These are phyloP conservation scores for Myrica gale DNA, from an alignment of 306 rosid genomes.

Conservation along the genomic window DNA sequence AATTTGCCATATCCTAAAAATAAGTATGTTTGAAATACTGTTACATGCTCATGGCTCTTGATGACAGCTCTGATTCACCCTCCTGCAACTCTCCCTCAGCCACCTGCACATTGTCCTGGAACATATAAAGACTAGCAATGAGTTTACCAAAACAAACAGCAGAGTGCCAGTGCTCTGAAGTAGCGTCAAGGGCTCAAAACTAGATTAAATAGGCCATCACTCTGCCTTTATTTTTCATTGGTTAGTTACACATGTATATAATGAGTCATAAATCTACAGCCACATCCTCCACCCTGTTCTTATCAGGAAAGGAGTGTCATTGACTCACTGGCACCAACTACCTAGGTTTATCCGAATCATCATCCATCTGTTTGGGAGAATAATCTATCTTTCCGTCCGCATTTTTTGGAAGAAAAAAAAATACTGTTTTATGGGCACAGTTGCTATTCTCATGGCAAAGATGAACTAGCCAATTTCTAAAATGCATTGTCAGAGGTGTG, in stretches of 20 bases:
- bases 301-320: not conserved
- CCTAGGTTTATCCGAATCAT: not conserved
- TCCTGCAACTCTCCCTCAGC: conserved; percentile 60
- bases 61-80: conserved; percentile 69
- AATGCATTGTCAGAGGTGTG: not conserved
- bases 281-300: not conserved
- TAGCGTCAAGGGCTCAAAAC: not conserved
- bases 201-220: not conserved
- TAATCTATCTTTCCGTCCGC: not conserved
- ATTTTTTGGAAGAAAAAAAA: too few species aligned
- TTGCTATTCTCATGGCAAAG: not conserved
- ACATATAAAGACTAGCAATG: conserved; percentile 2
- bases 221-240: not conserved
- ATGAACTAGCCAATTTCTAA: not conserved
- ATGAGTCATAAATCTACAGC: not conserved
- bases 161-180: not conserved
- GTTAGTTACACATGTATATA: not conserved
- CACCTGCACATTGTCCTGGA: conserved; percentile 48
- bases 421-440: not conserved
- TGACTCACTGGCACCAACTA: not conserved
- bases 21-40: conserved; percentile 22
- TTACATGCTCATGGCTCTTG: conserved; percentile 89
- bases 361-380: not conserved
- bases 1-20: conserved; percentile 37
- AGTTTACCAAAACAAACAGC: not conserved